Evolutionary conservation across 2,329 filamentous ascomycete species (phyloP).

Genomic region (Xylariomycetidae sp.): DNA sequence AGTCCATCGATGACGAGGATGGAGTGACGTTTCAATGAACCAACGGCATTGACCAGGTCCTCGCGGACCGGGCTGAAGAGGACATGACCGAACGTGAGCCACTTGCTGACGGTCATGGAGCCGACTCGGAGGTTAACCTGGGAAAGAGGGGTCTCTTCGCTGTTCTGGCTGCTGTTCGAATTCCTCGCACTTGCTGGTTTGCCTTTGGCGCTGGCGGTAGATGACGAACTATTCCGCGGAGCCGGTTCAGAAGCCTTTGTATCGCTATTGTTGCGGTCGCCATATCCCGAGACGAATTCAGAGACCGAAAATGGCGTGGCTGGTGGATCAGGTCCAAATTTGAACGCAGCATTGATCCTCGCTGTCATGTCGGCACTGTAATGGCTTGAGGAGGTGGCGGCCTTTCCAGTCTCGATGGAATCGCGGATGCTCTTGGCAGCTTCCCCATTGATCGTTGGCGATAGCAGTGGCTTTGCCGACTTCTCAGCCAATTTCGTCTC

Average conservation of each 20-base stretch:
- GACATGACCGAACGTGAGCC: slow-evolving; percentile 80
- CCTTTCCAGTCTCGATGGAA: slow-evolving; percentile 27
- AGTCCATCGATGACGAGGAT: slow-evolving; percentile 78
- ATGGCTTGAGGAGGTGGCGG: slow-evolving; percentile 42
- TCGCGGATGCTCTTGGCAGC: slow-evolving; percentile 24
- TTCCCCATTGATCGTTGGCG: slow-evolving; percentile 39
- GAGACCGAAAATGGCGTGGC: slow-evolving; percentile 39
- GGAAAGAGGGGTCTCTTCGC: slow-evolving; percentile 58
- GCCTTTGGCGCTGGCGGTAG: slow-evolving; percentile 20
- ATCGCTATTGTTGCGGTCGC: slow-evolving; percentile 29
- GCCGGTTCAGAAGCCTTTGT: slow-evolving; percentile 11
- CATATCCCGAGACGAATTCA: slow-evolving; percentile 37
- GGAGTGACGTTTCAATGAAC: slow-evolving; percentile 51
- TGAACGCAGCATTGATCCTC: slow-evolving; percentile 45
- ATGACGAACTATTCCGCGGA: slow-evolving; percentile 26
- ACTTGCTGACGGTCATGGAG: slow-evolving; percentile 82
- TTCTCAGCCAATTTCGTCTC: slow-evolving; percentile 32
- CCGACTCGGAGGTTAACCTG: slow-evolving; percentile 75
- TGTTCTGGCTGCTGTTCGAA: slow-evolving; percentile 43
- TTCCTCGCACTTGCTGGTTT: slow-evolving; percentile 25
- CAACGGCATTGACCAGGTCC: slow-evolving; percentile 54
- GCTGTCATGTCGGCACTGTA: slow-evolving; percentile 53
- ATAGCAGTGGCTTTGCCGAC: slow-evolving; percentile 37
- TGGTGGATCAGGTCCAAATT: slow-evolving; percentile 35
- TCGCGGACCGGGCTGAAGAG: slow-evolving; percentile 76